phyloP scores from a whole-genome alignment of 176 grass and related monocot species.

The Ensete glaucum region DNA sequence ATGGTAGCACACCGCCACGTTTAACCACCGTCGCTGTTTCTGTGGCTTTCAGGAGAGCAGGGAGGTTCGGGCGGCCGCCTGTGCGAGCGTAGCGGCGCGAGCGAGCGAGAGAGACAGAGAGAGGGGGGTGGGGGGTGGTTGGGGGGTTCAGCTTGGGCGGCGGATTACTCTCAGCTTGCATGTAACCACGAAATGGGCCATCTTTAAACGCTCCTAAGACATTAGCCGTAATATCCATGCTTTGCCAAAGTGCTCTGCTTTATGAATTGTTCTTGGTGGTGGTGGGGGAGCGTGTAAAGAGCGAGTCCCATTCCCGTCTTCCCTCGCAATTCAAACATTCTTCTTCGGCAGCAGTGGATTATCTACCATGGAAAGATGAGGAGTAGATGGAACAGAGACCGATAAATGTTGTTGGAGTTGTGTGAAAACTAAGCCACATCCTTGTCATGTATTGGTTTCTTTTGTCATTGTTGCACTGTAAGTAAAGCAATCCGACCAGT shows the following conservation, averaged over 20 bases:
- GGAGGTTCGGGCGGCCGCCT: constrained; percentile 38
- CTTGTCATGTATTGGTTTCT: background rate
- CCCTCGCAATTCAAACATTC: constrained; percentile 34
- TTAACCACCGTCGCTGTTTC: background rate
- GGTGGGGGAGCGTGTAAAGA: constrained; percentile 29
- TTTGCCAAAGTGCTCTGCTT: constrained; percentile 43
- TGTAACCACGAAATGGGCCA: constrained; percentile 22
- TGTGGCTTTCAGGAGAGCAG: constrained; percentile 30
- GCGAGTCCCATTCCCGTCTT: constrained; percentile 24
- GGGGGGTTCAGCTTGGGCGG: constrained; percentile 15
- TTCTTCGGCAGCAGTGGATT: constrained; percentile 7
- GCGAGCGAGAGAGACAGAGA: too few relatives aligned
- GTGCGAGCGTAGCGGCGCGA: constrained; percentile 18
- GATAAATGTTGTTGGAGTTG: too few relatives aligned
- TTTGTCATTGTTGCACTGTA: background rate
- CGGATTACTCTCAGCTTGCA: constrained; percentile 27
- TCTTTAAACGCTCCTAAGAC: constrained; percentile 44
- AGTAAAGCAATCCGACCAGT: constrained; percentile 6
- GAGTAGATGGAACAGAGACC: too few relatives aligned
- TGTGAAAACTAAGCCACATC: background rate
- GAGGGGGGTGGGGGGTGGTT: too few relatives aligned
- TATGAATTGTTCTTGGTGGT: constrained; percentile 15
- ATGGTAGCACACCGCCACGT: background rate
- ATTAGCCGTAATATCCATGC: constrained; percentile 33
- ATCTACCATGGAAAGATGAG: too few relatives aligned